A percentile compares a stretch with the other conserved stretches of the same genome.
phyloP scores from a whole-genome alignment of 2,329 filamentous ascomycete species.

The Tolypocladium amazonense region DNA sequence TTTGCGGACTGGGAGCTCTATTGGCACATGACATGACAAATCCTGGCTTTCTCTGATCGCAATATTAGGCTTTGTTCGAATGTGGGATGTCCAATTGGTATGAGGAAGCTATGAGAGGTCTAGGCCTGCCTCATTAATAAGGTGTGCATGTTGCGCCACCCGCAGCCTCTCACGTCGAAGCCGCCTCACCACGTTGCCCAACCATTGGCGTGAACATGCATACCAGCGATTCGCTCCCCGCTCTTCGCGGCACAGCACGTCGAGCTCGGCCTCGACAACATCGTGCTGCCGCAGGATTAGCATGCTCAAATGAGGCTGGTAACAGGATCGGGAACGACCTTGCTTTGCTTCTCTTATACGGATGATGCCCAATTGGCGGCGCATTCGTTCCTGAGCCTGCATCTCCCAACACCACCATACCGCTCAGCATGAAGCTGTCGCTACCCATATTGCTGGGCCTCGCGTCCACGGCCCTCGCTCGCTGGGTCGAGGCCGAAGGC shows the following conservation, averaged over 20 bases:
- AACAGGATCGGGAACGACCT: not conserved
- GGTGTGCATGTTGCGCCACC: not conserved
- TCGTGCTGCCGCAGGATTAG: not conserved
- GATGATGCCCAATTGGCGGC: not conserved
- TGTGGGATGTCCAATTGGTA: not conserved
- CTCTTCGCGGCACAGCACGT: not conserved
- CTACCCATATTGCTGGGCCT: conserved; percentile 18
- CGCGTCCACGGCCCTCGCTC: conserved; percentile 13
- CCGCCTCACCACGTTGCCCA: not conserved
- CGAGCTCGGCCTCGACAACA: not conserved
- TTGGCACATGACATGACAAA: no score
- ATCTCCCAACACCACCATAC: not conserved
- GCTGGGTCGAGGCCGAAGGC: conserved; percentile 19
- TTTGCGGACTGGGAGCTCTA: no score
- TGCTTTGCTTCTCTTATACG: not conserved
- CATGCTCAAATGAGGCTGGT: not conserved
- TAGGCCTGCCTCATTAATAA: no score
- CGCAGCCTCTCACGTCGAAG: not conserved
- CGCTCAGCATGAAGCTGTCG: conserved; percentile 20
- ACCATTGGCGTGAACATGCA: not conserved
- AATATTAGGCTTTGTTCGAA: not conserved
- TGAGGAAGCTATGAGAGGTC: no score
- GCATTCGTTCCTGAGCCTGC: not conserved
- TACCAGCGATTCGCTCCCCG: not conserved
- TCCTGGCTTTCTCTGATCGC: not conserved